Conservation (phyloP, 176 grass and related monocot species). For the Avena insularis region DNA sequence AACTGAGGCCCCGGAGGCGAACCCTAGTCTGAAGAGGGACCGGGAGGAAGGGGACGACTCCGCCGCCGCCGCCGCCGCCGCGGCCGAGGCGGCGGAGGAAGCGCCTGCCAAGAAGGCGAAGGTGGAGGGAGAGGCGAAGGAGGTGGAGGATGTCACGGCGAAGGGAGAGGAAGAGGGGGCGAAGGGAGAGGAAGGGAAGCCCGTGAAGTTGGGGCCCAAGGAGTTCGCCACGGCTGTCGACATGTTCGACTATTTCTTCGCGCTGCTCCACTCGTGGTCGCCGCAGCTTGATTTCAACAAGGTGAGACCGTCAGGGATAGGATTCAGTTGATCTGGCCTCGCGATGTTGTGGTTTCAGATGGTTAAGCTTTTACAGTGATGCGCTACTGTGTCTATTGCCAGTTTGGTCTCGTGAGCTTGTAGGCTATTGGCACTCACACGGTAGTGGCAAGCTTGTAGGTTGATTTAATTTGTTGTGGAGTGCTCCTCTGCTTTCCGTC, state of each 20-base stretch:
- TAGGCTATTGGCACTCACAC: neutral
- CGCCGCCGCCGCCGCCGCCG: neutral
- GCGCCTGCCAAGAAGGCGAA: slow-evolving; percentile 42
- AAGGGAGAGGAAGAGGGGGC: slow-evolving; percentile 25
- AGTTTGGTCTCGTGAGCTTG: neutral
- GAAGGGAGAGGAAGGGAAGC: slow-evolving; percentile 22
- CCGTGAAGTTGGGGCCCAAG: slow-evolving; percentile 80
- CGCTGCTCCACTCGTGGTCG: slow-evolving; percentile 74
- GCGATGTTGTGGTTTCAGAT: neutral
- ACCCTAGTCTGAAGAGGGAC: slow-evolving; percentile 46
- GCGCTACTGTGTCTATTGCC: neutral
- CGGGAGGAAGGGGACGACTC: slow-evolving; percentile 40
- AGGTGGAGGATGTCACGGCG: slow-evolving; percentile 11
- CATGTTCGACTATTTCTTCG: slow-evolving; percentile 89
- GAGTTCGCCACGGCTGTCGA: slow-evolving; percentile 69
- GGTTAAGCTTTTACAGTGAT: neutral
- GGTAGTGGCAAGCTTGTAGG: neutral
- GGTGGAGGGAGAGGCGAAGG: slow-evolving; percentile 39
- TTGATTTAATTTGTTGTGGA: slow-evolving; percentile 10
- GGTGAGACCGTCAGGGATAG: slow-evolving; percentile 39
- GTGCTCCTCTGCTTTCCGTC: no score
- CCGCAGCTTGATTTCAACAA: slow-evolving; percentile 73
- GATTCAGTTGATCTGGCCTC: slow-evolving; percentile 10
- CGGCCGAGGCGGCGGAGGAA: slow-evolving; percentile 19
- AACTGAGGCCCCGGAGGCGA: slow-evolving; percentile 41